Conservation (phyloP, 2,329 filamentous ascomycete species). For the Trichoderma oligosporum region DNA sequence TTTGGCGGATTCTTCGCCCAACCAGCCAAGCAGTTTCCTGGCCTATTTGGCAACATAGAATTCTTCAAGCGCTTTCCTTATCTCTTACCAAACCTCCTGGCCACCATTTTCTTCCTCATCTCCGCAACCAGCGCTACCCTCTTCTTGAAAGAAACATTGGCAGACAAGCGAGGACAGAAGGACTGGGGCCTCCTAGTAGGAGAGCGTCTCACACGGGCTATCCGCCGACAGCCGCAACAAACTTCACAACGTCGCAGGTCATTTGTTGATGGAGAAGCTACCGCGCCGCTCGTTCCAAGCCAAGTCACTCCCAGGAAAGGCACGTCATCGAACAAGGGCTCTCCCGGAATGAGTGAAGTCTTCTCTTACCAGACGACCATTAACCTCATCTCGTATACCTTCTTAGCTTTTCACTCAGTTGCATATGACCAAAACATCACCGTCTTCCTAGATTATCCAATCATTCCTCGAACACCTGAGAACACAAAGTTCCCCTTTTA, state of each 20-base stretch:
- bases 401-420: conserved; percentile 77
- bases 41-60: conserved; percentile 60
- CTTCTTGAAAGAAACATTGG: conserved; percentile 84
- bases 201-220: conserved; percentile 53
- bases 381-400: conserved; percentile 72
- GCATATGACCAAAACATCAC: conserved; percentile 85
- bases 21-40: conserved; percentile 70
- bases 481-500: conserved; percentile 68
- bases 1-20: conserved; percentile 85
- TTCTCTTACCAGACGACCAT: conserved; percentile 71
- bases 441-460: conserved; percentile 79
- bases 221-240: conserved; percentile 27
- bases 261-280: conserved; percentile 54
- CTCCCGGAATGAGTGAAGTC: conserved; percentile 55
- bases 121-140: conserved; percentile 70
- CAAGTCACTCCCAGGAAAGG: conserved; percentile 19
- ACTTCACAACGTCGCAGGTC: conserved; percentile 41
- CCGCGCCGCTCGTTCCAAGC: conserved; percentile 25
- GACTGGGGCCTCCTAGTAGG: conserved; percentile 79
- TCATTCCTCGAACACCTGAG: conserved; percentile 52
- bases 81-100: conserved; percentile 75
- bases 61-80: conserved; percentile 79
- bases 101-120: conserved; percentile 70
- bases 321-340: conserved; percentile 26
- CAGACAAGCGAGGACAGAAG: conserved; percentile 59